A percentile compares a stretch with the other conserved stretches of the same genome.
These are phyloP conservation scores for Ascosphaera aggregata DNA, from an alignment of 2,329 filamentous ascomycete species.

Conservation along the genomic window DNA sequence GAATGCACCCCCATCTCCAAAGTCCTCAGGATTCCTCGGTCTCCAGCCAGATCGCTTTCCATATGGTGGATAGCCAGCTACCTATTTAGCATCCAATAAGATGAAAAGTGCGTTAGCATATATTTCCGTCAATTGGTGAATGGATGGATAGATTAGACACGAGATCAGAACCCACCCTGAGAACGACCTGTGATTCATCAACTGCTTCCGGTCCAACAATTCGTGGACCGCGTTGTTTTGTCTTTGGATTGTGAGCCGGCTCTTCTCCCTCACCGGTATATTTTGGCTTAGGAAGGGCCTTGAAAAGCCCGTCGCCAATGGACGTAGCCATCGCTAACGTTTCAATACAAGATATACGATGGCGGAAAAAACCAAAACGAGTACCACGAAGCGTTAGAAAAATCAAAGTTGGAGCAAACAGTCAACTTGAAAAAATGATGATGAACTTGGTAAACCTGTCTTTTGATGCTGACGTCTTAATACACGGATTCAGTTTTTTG, in stretches of 20 bases:
- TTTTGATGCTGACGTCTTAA: too few relatives aligned
- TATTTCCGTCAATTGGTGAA: background rate
- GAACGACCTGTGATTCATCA: conserved; percentile 64
- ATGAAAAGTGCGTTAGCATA: background rate
- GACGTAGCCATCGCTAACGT: conserved; percentile 23
- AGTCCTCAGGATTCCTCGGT: conserved; percentile 71
- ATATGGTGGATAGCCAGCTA: conserved; percentile 67
- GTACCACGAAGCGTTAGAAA: background rate
- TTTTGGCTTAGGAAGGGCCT: conserved; percentile 68
- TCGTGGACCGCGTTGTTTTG: conserved; percentile 56
- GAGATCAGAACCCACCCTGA: conserved; percentile 31
- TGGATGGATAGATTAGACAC: background rate
- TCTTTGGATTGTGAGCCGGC: conserved; percentile 40
- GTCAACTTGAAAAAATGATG: background rate
- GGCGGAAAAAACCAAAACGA: too few relatives aligned
- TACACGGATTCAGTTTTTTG: too few relatives aligned
- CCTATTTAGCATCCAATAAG: conserved; percentile 20
- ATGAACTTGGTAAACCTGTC: too few relatives aligned
- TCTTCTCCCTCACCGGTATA: conserved; percentile 83
- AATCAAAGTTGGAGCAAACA: background rate
- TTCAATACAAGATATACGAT: too few relatives aligned
- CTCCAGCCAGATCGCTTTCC: conserved; percentile 77
- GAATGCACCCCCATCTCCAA: conserved; percentile 87
- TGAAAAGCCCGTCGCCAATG: conserved; percentile 47
- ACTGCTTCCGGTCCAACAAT: conserved; percentile 59